Evolutionary conservation across 129 eudicot genomes (phyloP), one percentile per base, ranked within the genome.

Genomic region (Flaveria bidentis): DNA sequence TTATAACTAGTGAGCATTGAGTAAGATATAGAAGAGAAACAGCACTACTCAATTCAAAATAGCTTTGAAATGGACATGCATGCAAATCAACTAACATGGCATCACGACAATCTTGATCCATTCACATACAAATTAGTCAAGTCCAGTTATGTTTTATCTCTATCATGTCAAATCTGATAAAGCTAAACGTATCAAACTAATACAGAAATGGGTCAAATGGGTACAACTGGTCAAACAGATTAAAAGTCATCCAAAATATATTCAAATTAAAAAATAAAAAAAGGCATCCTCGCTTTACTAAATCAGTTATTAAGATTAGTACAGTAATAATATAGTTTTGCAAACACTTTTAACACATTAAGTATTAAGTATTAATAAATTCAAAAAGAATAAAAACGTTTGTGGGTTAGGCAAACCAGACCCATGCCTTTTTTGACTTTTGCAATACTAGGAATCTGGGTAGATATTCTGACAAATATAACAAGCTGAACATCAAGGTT

Each of bases 31-130:
- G 25, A 20, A 20, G 9, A 28, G 28, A 47, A 33, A 13, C 36
- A 49, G n/a, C 25, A 75, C 39, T 20, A 13, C 25, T 50, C 52
- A 45, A 65, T 50, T 22, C 12, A 62, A 52, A 33, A 42, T 53
- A 52, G 55, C 42, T 61, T 74, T 74, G 2, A 25, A 16, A 39
- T 60, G 60, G 17, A 60, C 45, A 26, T 60, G 30, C 45, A 60
- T 25, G 23, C 18, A 28, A 12, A 50, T 53, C 56, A 73, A 28
- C 69, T 58, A 42, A 60, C 78, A 60, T 45, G 28, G 26, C n/a
- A 20, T 60, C 45, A 45, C 15, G 42, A 42, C n/a, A 7, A 60
- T 60, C 23, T 58, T 60, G n/a, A 6, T 9, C 5, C 7, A 61
- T 61, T 61, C 11, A 22, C 22, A 58, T 58, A 23, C 65, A 58